These are phyloP conservation scores for Colletotrichum sidae DNA, from an alignment of 2,329 filamentous ascomycete species.

Conservation along the genomic window DNA sequence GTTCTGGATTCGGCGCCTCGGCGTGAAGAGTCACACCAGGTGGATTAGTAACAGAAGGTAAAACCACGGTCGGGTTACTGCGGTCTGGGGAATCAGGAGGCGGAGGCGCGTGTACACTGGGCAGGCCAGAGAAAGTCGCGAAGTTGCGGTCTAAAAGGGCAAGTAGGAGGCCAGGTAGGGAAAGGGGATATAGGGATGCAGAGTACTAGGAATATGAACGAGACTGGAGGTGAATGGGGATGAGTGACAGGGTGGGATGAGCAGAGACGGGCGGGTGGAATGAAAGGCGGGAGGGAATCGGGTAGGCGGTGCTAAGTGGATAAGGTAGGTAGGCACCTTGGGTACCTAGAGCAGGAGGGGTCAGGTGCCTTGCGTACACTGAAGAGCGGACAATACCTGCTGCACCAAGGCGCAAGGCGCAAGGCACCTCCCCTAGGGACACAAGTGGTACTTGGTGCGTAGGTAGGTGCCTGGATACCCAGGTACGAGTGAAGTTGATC, in stretches of 20 bases:
- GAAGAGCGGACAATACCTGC: no score
- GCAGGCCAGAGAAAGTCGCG: neutral
- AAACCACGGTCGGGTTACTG: slow-evolving; percentile 15
- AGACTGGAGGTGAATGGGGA: no score
- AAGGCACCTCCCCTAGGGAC: no score
- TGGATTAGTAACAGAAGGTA: slow-evolving; percentile 20
- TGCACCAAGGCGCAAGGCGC: no score
- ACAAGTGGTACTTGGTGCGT: no score
- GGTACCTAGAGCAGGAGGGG: no score
- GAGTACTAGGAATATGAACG: no score
- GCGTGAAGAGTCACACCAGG: slow-evolving; percentile 4
- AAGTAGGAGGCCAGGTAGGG: no score
- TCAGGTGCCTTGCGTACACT: no score
- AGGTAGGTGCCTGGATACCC: no score
- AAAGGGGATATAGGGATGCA: neutral
- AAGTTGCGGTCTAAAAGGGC: neutral
- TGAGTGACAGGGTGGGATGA: slow-evolving; percentile 1
- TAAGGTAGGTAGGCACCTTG: neutral
- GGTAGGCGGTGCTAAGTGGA: neutral
- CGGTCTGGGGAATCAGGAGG: neutral
- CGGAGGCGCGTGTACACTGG: no score
- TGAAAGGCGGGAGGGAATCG: slow-evolving; percentile 14
- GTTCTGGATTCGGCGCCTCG: slow-evolving; percentile 5
- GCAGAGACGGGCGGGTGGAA: neutral
- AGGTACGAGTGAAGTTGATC: no score